phyloP scores from a whole-genome alignment of 2,329 filamentous ascomycete genomes.

The Hypoxylon sp. region DNA sequence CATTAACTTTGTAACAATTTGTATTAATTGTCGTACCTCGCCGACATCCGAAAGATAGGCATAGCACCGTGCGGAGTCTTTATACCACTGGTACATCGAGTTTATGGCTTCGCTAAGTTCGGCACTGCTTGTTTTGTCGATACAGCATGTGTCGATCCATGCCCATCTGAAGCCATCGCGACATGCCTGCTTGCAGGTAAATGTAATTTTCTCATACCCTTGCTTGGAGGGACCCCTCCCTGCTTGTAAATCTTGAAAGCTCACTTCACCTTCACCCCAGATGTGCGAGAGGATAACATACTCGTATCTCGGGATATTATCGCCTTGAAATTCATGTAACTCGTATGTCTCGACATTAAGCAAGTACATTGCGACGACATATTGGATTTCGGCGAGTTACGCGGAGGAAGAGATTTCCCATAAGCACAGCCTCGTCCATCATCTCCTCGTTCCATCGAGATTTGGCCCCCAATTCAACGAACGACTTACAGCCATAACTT shows the following conservation, averaged over 20 bases:
- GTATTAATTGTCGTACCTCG: conserved; percentile 16
- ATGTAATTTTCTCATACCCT: conserved; percentile 36
- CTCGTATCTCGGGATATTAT: conserved; percentile 14
- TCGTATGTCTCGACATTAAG: conserved; percentile 20
- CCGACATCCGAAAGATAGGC: conserved; percentile 31
- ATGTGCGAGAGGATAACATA: conserved; percentile 40
- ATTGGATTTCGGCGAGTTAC: background rate
- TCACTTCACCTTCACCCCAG: conserved; percentile 36
- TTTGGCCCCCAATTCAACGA: conserved; percentile 3
- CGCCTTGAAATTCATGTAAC: conserved; percentile 24
- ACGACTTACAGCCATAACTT: background rate
- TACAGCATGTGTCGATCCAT: conserved; percentile 43
- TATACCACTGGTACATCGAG: conserved; percentile 40
- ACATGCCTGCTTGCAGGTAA: conserved; percentile 33
- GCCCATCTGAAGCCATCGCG: conserved; percentile 20
- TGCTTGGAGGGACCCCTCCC: conserved; percentile 17
- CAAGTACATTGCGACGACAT: conserved; percentile 30
- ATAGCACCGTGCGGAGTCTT: conserved; percentile 23
- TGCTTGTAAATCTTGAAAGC: conserved; percentile 35
- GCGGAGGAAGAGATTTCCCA: background rate
- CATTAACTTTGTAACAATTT: background rate
- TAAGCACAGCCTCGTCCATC: conserved; percentile 20
- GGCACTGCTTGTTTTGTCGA: conserved; percentile 39
- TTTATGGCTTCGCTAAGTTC: conserved; percentile 43
- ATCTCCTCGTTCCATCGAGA: conserved; percentile 5